Conservation (phyloP, 176 grass and related monocot species). For the Bothriochloa decipiens region DNA sequence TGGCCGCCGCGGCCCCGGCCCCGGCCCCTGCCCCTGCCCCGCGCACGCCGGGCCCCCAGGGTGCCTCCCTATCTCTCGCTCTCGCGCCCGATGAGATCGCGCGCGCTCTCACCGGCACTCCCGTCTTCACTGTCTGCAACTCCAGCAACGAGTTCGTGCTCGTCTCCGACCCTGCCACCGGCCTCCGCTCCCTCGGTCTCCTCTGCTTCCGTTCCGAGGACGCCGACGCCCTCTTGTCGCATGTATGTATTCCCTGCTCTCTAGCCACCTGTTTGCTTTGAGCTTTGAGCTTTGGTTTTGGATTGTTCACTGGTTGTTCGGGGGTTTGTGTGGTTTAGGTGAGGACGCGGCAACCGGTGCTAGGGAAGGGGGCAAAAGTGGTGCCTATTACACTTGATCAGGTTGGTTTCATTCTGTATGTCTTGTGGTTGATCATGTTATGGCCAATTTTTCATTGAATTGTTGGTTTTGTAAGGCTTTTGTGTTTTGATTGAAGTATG, state of each 20-base stretch:
- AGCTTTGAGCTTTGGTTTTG: neutral
- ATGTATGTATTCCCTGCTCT: constrained; percentile 43
- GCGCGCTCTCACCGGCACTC: constrained; percentile 67
- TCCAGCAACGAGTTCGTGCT: constrained; percentile 95
- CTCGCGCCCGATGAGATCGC: constrained; percentile 75
- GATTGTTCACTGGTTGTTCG: constrained; percentile 29
- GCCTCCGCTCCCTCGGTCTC: constrained; percentile 77
- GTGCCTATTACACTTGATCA: constrained; percentile 96
- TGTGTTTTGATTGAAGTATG: neutral
- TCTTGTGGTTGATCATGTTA: neutral
- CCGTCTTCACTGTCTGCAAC: constrained; percentile 89
- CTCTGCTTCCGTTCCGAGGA: constrained; percentile 89
- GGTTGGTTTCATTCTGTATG: constrained; percentile 46
- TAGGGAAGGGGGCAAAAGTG: constrained; percentile 85
- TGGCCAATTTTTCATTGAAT: neutral
- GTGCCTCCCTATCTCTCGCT: constrained; percentile 53
- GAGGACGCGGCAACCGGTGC: constrained; percentile 64
- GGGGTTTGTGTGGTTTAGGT: constrained; percentile 55
- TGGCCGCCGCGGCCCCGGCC: constrained; percentile 13
- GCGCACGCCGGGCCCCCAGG: constrained; percentile 24
- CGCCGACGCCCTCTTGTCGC: constrained; percentile 74
- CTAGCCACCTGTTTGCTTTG: neutral
- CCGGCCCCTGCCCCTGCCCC: neutral
- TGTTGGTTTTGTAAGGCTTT: neutral
- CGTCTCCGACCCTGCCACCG: constrained; percentile 79